These are phyloP conservation scores for Calonectria henricotiae DNA, from an alignment of 2,329 filamentous ascomycete species.

Conservation along the genomic window DNA sequence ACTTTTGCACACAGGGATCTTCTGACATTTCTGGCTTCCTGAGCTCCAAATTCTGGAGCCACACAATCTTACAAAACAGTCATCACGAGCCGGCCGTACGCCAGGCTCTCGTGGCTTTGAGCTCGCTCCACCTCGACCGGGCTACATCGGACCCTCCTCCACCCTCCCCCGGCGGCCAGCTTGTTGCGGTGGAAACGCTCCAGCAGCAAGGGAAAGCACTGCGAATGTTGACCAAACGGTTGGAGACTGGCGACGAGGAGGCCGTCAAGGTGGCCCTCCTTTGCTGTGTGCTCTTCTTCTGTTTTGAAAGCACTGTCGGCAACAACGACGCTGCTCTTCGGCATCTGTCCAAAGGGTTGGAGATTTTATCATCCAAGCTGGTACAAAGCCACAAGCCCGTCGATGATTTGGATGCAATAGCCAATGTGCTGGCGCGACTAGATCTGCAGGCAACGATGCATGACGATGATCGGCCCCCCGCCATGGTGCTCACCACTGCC, in stretches of 20 bases:
- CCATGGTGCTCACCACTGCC: constrained; percentile 15
- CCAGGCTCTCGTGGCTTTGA: constrained; percentile 31
- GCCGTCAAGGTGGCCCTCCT: constrained; percentile 20
- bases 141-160: constrained; percentile 17
- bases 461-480: constrained; percentile 38
- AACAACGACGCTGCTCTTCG: constrained; percentile 25
- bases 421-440: constrained; percentile 28
- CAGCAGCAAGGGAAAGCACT: constrained; percentile 25
- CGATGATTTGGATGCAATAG: constrained; percentile 27
- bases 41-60: constrained; percentile 31
- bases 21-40: constrained; percentile 33
- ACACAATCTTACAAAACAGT: constrained; percentile 31
- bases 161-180: background rate
- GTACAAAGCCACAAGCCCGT: background rate
- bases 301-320: constrained; percentile 31
- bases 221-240: constrained; percentile 26
- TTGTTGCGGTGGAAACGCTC: constrained; percentile 15
- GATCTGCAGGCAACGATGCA: constrained; percentile 46
- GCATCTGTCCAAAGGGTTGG: constrained; percentile 24
- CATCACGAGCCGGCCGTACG: constrained; percentile 32
- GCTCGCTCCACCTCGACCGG: constrained; percentile 29
- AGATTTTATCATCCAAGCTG: constrained; percentile 7
- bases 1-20: constrained; percentile 33
- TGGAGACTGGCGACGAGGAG: constrained; percentile 7
- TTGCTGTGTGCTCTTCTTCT: constrained; percentile 35